Conservation (phyloP, 768 basidiomycete genomes). For the Leccinum boreale region DNA sequence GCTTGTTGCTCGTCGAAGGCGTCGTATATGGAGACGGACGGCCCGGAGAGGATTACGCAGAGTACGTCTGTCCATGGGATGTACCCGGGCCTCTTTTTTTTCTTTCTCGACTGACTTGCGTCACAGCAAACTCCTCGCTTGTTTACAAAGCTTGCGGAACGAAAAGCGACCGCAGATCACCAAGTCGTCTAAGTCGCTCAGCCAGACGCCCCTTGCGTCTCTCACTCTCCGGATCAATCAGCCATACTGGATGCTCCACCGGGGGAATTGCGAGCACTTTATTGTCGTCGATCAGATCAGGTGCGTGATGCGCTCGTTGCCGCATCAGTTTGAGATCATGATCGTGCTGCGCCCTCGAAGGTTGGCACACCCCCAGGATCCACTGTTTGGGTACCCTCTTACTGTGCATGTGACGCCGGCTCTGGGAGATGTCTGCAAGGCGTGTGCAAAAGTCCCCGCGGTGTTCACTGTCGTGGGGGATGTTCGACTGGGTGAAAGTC, state of each 20-base stretch:
- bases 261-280: constrained; percentile 81
- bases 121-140: constrained; percentile 46
- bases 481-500: constrained; percentile 72
- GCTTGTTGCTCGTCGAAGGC: constrained; percentile 61
- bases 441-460: constrained; percentile 69
- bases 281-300: constrained; percentile 71
- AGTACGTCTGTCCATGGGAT: constrained; percentile 33
- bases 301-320: constrained; percentile 29
- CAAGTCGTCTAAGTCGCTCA: constrained; percentile 42
- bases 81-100: background rate
- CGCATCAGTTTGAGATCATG: constrained; percentile 2
- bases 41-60: constrained; percentile 52
- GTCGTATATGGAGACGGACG: constrained; percentile 54
- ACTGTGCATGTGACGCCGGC: constrained; percentile 63
- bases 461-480: constrained; percentile 67
- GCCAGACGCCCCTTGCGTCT: constrained; percentile 48
- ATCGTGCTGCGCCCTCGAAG: constrained; percentile 33
- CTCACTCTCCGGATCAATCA: constrained; percentile 62
- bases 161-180: constrained; percentile 30
- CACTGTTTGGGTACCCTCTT: constrained; percentile 58
- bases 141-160: constrained; percentile 33
- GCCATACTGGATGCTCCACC: constrained; percentile 81
- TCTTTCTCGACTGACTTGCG: background rate
- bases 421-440: constrained; percentile 60
- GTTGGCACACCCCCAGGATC: constrained; percentile 56